These are phyloP conservation scores for Fusarium domesticum DNA, from an alignment of 2,329 filamentous ascomycete species.

Conservation along the genomic window DNA sequence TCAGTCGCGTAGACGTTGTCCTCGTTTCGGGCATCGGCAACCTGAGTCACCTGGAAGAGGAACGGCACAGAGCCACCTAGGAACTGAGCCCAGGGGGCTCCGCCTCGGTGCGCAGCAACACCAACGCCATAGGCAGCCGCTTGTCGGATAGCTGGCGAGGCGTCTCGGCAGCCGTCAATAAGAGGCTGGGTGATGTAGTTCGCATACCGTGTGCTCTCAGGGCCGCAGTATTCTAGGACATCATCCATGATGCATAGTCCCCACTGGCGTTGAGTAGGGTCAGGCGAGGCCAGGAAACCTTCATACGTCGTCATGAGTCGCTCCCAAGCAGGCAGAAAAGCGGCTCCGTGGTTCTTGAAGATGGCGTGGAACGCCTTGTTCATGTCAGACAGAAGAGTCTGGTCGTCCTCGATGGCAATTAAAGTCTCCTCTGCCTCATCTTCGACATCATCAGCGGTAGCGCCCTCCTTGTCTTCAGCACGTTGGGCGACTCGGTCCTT, in stretches of 20 bases:
- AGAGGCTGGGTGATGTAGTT: constrained; percentile 84
- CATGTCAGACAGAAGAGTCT: constrained; percentile 96
- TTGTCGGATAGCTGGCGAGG: constrained; percentile 87
- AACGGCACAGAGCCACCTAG: constrained; percentile 73
- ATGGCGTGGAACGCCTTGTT: constrained; percentile 99
- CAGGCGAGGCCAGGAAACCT: constrained; percentile 73
- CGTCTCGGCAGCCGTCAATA: constrained; percentile 79
- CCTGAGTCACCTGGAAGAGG: constrained; percentile 79
- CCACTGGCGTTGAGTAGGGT: constrained; percentile 95
- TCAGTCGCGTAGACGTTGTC: constrained; percentile 97
- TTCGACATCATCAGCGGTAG: constrained; percentile 80
- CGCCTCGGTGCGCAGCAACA: constrained; percentile 90
- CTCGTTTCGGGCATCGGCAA: constrained; percentile 78
- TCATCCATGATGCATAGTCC: constrained; percentile 99
- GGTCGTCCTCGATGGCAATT: constrained; percentile 94
- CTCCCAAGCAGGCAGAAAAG: constrained; percentile 87
- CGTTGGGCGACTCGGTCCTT: constrained; percentile 80
- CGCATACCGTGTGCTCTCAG: constrained; percentile 82
- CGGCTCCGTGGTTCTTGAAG: constrained; percentile 89
- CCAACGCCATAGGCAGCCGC: constrained; percentile 95
- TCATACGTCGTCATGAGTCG: constrained; percentile 81
- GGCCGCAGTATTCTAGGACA: constrained; percentile 93
- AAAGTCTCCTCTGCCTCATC: constrained; percentile 84
- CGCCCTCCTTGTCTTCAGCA: constrained; percentile 72
- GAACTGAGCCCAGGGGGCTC: constrained; percentile 83